Conservation (phyloP, 495 filamentous ascomycete genomes). For the Trichocladium uniseriatum region DNA sequence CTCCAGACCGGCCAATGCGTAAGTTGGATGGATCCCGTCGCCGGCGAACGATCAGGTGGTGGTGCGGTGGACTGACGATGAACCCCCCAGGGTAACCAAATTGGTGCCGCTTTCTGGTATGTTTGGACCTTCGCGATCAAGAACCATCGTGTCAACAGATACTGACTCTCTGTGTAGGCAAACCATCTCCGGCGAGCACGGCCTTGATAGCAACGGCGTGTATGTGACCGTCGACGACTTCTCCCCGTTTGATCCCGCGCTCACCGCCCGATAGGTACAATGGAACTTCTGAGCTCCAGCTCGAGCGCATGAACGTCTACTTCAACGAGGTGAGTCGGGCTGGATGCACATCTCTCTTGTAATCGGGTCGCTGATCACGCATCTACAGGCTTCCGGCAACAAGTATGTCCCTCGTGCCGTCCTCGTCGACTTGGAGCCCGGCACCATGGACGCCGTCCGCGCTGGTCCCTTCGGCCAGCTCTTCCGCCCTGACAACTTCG, state of each 20-base stretch:
- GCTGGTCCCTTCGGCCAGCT: conserved; percentile 98
- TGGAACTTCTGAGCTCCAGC: conserved; percentile 94
- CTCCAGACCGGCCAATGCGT: conserved; percentile 99
- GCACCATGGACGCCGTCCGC: conserved; percentile 99
- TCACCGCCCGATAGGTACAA: conserved; percentile 63
- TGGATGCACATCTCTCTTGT: too few species aligned
- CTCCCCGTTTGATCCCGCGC: conserved; percentile 7
- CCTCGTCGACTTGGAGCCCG: conserved; percentile 97
- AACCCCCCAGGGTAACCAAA: conserved; percentile 85
- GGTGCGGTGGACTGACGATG: conserved; percentile 17
- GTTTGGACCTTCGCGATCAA: conserved; percentile 1
- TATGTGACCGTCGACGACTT: conserved; percentile 25
- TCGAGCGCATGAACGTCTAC: conserved; percentile 99
- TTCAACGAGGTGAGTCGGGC: conserved; percentile 85
- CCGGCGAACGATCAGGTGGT: conserved; percentile 17
- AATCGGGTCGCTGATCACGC: not conserved
- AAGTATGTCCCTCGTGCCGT: conserved; percentile 99
- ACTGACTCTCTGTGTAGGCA: conserved; percentile 41
- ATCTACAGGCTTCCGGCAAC: conserved; percentile 72
- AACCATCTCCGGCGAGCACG: conserved; percentile 97
- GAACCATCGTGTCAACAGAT: not conserved
- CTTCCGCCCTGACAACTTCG: conserved; percentile 99
- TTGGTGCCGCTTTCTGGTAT: conserved; percentile 97
- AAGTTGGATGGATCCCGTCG: conserved; percentile 39
- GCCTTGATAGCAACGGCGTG: conserved; percentile 86